Base-by-base conservation (phyloP, 768 basidiomycete species). In the Pisolithus microcarpus region DNA sequence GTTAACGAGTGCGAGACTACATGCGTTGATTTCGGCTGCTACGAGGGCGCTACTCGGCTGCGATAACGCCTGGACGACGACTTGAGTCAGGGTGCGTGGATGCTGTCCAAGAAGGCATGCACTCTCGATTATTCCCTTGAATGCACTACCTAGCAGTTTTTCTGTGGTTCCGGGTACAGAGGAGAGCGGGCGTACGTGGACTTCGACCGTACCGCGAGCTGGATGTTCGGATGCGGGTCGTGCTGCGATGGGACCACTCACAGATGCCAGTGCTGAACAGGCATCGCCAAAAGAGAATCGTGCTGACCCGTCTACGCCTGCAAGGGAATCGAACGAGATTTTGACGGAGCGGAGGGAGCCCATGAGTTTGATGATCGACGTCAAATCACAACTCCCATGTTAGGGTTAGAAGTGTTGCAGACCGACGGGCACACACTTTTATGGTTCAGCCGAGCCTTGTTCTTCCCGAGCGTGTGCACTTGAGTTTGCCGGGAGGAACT, bases 171-270 rank as follows among this genome's bases (percentile, higher is more conserved):
- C 84, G 8, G 90, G 76, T 9, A 89, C 72, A 42, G 79, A 76
- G 19, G 81, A 75, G 16, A 90, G 70, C 0, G 91, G 88, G 2
- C 88, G 77, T 8, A 89, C 73, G 43, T 71, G 67, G 38, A 91
- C 81, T 59, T 92, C 91, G 56, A 92, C 77, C 0, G 86, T 81
- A 0, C 87, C 81, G 50, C 81, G 79, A 10, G 82, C 82, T 9
- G 89, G 79, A 28, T 80, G 75, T 68, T 92, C 91, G 7, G 76
- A 66, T 3, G 80, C 77, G 7, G 82, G 71, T 16, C 87, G 76
- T 45, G 84, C 84, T 56, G 91, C 82, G 42, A 91, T 83, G 18
- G 91, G 91, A 0, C 91, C 90, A 13, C 87, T 87, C 34, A 90
- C 64, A 5, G 89, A 89, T 7, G 84, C 80, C n/a, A 90, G 65